Evolutionary conservation across 176 grass and related monocot species (phyloP), one percentile per base, ranked within the genome.

Genomic region (Puya raimondii): DNA sequence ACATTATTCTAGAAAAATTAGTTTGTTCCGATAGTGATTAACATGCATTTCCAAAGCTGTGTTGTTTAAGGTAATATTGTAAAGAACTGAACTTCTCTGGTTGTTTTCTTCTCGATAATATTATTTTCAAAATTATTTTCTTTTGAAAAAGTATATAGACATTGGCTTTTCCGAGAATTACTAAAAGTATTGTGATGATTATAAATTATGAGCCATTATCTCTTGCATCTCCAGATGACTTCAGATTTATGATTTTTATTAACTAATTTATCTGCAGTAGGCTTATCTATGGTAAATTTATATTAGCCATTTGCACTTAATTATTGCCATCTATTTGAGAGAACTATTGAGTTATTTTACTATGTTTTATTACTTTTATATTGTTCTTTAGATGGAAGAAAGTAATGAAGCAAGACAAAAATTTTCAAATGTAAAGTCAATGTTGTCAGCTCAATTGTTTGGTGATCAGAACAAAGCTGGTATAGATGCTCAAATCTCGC

Each of bases 361-460:
- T 73, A 50, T 51, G 12, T 2, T 74, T 12, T 20, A 72, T 23
- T 29, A 11, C 3, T 64, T 18, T 10, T 72, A 51, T 83, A 69
- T 67, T 79, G 59, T 70, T 85, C 2, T 78, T 71, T 73, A 93
- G 94, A 66, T 84, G 4, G 77, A 91, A 67, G 94, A 93, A 90
- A 84, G 84, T 70, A 80, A 80, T 75, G 90, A 91, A 79, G 94
- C 94, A 50, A 88, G 94, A 70, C 75, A 88, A 23, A 99, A 99
- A 67, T 99, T 99, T 63, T 99, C 94, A 63, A 99, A 91, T 75
- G 94, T 89, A n/a, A 99, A 99, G 65, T 93, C 94, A 14, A 93
- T 99, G 68, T 99, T 89, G 66, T 99, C 94, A 49, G 88, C 94
- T 66, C 94, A 99, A 72, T 99, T 82, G 81, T 99, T 91, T 50